Percentiles rank a stretch among this genome's conserved stretches.
phyloP scores from a whole-genome alignment of 2,329 filamentous ascomycete genomes.

The Sporothrix variecibatus region DNA sequence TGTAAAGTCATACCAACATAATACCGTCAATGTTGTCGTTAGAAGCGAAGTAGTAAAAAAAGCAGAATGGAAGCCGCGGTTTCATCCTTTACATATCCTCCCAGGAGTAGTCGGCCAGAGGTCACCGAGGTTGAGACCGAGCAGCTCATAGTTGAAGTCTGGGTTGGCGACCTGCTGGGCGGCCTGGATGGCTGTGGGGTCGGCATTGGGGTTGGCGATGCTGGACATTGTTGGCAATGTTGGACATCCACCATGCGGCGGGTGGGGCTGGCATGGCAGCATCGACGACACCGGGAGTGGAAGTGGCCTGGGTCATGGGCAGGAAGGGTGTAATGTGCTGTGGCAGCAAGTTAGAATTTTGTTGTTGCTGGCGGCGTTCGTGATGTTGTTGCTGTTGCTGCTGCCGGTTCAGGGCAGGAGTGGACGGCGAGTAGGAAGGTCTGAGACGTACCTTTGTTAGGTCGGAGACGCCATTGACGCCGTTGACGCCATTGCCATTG shows the following conservation, averaged over 20 bases:
- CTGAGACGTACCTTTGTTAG: slow-evolving; percentile 14
- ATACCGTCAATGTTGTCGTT: background rate
- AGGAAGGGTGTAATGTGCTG: slow-evolving; percentile 30
- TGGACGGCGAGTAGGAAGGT: background rate
- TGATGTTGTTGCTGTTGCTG: background rate
- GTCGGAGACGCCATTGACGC: slow-evolving; percentile 17
- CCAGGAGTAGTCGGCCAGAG: slow-evolving; percentile 35
- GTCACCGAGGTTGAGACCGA: slow-evolving; percentile 33
- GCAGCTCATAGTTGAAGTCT: slow-evolving; percentile 33
- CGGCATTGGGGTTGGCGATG: slow-evolving; percentile 28
- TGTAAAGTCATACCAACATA: background rate
- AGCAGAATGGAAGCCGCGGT: background rate
- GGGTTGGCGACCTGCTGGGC: slow-evolving; percentile 26
- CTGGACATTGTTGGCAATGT: slow-evolving; percentile 32
- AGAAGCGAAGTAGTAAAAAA: background rate
- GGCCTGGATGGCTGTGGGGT: slow-evolving; percentile 24
- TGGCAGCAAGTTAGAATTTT: background rate
- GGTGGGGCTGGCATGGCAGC: slow-evolving; percentile 24
- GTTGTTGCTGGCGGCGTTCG: slow-evolving; percentile 13
- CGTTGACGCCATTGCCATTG: background rate
- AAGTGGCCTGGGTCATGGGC: slow-evolving; percentile 27
- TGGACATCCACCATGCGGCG: slow-evolving; percentile 36
- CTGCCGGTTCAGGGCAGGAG: background rate
- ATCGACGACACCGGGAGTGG: slow-evolving; percentile 13
- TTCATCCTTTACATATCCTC: slow-evolving; percentile 32